Evolutionary conservation across 306 rosid species (phyloP), one percentile per base, ranked within the genome.

Genomic region (Quercus engelmannii): DNA sequence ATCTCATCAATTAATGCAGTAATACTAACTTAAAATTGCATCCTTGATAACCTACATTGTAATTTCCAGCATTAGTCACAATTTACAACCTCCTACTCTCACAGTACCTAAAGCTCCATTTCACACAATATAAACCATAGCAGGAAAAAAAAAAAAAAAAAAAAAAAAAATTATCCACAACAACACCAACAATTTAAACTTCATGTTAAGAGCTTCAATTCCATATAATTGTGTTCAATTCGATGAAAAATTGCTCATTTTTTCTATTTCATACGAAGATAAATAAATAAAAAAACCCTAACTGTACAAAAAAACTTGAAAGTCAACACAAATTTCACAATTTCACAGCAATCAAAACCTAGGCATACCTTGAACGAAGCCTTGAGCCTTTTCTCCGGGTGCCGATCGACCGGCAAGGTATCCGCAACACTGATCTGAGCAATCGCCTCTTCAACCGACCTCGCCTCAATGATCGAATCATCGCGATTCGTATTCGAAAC

Each of bases 361-460:
- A 70, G 25, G 3, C 43, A 52, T 26, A 91, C 98, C 99, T 93
- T 95, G 80, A 93, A 93, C 57, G 98, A 85, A 57, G 99, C 97
- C 90, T 93, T 95, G 83, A 95, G 98, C 74, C 99, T 88, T 86
- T 81, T 90, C 87, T 95, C 99, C 1, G 99, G 99, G 80, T 95
- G 99, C 73, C 88, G 88, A 79, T 95, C 99, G 8, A 84, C 88
- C 4, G 96, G 93, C 87, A 93, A 82, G 79, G 38, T 79, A 58
- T 91, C 93, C 15, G 83, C 71, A 46, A 95, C 83, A 5, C 81
- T 23, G 87, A 95, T 91, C 86, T 87, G 78, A 43, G 93, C 85
- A 76, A 95, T 85, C 52, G 99, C 99, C 13, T 95, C 99, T 71
- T 93, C 98, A 49, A 95, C 90, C 38, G 90, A 69, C 81, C 97